phyloP scores from a whole-genome alignment of 2,329 filamentous ascomycete genomes.

The Cladophialophora yegresii region DNA sequence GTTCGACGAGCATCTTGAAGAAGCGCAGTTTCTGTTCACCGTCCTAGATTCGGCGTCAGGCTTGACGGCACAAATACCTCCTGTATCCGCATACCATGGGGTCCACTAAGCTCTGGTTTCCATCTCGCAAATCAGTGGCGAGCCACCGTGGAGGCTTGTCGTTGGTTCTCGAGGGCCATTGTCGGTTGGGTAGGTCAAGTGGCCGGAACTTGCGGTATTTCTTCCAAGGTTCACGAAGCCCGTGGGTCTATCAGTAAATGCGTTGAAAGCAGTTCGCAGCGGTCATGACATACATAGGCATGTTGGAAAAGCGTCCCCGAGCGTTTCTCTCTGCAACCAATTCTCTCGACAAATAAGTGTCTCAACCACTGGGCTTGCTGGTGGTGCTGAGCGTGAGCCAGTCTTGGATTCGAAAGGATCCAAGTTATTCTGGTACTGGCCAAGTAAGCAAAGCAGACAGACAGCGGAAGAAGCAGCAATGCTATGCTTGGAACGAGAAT shows the following conservation, averaged over 20 bases:
- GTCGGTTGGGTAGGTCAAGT: slow-evolving; percentile 53
- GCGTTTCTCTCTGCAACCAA: neutral
- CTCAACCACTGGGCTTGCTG: neutral
- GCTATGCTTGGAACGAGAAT: neutral
- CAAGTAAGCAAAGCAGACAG: neutral
- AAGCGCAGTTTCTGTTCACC: slow-evolving; percentile 93
- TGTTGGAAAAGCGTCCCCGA: neutral
- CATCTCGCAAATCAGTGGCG: slow-evolving; percentile 83
- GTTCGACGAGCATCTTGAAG: slow-evolving; percentile 88
- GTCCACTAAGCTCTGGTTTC: slow-evolving; percentile 89
- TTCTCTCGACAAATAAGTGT: neutral
- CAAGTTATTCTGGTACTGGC: neutral
- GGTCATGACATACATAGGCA: slow-evolving; percentile 23
- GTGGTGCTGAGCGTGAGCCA: neutral
- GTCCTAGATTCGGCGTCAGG: slow-evolving; percentile 58
- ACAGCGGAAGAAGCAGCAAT: neutral
- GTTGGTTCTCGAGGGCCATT: slow-evolving; percentile 81
- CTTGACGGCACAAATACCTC: slow-evolving; percentile 1
- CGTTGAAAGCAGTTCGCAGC: neutral
- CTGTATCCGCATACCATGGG: slow-evolving; percentile 69
- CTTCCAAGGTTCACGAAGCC: slow-evolving; percentile 53
- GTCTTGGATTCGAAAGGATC: neutral
- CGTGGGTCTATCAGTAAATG: slow-evolving; percentile 26
- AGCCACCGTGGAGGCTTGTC: slow-evolving; percentile 89
- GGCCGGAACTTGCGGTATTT: slow-evolving; percentile 53